Conservation (phyloP, 2,329 filamentous ascomycete species). For the Plectosphaerella sp. region DNA sequence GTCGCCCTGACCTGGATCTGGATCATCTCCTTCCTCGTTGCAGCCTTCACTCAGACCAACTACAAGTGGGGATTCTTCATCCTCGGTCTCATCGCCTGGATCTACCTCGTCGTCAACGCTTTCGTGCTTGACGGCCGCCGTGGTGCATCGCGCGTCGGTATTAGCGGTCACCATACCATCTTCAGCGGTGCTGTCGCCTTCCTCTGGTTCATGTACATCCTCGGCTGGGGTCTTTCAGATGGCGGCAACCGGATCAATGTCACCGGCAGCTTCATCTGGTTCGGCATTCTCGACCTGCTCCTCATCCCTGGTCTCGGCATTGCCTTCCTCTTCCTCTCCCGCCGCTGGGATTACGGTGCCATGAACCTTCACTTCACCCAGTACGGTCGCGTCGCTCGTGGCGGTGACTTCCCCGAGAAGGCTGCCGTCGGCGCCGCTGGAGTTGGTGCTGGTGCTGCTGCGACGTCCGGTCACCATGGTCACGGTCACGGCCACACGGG, state of each 20-base stretch:
- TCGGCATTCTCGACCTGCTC: conserved; percentile 48
- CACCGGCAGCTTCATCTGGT: conserved; percentile 43
- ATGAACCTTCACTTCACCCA: conserved; percentile 52
- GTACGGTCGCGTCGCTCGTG: conserved; percentile 44
- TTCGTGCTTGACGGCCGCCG: conserved; percentile 28
- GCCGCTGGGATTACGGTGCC: conserved; percentile 45
- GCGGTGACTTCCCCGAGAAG: conserved; percentile 44
- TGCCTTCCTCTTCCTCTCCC: conserved; percentile 37
- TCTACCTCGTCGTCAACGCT: conserved; percentile 41
- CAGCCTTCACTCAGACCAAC: conserved; percentile 39
- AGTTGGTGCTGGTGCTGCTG: neutral
- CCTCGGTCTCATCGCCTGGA: conserved; percentile 43
- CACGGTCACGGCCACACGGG: neutral
- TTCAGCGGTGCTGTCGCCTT: conserved; percentile 32
- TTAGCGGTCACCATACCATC: conserved; percentile 33
- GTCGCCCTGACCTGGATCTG: conserved; percentile 46
- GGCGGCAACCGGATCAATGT: conserved; percentile 46
- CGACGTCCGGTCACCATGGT: neutral
- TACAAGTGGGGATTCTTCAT: conserved; percentile 57
- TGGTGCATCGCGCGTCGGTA: conserved; percentile 34
- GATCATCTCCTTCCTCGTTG: conserved; percentile 44
- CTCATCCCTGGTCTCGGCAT: conserved; percentile 38
- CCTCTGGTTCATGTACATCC: conserved; percentile 49
- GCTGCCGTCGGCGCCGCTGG: conserved; percentile 15
- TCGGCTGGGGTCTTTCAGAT: conserved; percentile 48